phyloP scores from a whole-genome alignment of 345 rosid species.

The Dimocarpus longan region DNA sequence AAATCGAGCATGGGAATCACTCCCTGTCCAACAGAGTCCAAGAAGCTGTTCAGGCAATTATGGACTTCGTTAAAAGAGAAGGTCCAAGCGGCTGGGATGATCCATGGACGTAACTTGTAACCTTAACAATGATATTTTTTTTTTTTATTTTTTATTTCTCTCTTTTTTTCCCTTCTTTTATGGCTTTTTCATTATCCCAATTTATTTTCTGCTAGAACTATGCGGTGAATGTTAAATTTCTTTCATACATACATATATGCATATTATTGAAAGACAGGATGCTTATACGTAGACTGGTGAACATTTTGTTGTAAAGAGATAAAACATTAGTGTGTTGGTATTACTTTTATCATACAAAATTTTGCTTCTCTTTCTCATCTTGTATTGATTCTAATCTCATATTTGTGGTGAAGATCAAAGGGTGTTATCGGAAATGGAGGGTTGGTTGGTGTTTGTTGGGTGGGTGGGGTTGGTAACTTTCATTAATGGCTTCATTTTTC shows the following conservation, averaged over 20 bases:
- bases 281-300: neutral
- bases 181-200: neutral
- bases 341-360: neutral
- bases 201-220: neutral
- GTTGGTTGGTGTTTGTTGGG: neutral
- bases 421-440: neutral
- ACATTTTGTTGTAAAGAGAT: constrained; percentile 8
- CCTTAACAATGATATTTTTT: neutral
- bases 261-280: neutral
- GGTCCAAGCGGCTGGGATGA: constrained; percentile 98
- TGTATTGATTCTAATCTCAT: neutral
- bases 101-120: constrained; percentile 71
- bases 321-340: neutral
- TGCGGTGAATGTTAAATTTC: neutral
- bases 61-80: constrained; percentile 76
- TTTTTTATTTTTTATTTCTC: too few species aligned
- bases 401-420: neutral
- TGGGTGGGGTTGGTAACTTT: constrained; percentile 9
- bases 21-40: constrained; percentile 79
- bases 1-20: constrained; percentile 90
- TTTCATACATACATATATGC: neutral
- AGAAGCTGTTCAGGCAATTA: constrained; percentile 78
- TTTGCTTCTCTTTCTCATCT: neutral
- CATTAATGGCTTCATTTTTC: constrained; percentile 5
- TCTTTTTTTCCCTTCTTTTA: neutral